These are phyloP conservation scores for Spizellomyces punctatus DNA, from an alignment of 192 early-diverging fungal genomes.

Conservation along the genomic window DNA sequence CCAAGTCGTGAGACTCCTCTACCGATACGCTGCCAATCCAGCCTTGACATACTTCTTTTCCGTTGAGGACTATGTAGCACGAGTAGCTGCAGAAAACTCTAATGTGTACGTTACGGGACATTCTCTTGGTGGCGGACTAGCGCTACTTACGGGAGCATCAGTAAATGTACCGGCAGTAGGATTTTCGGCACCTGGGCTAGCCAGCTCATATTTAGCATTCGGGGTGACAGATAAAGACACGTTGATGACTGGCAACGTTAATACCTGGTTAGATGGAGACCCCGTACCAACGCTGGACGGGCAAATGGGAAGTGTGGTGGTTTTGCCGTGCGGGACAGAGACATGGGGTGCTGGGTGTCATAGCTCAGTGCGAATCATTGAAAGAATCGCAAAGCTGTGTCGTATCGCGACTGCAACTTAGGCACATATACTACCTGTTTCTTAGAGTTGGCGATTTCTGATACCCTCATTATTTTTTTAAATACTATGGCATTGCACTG, in stretches of 20 bases:
- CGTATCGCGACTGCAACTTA: too few relatives aligned
- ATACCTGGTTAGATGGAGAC: slow-evolving; percentile 6
- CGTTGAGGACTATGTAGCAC: slow-evolving; percentile 6
- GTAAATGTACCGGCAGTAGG: background rate
- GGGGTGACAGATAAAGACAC: background rate
- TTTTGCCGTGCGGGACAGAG: slow-evolving; percentile 1
- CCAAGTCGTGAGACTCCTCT: slow-evolving; percentile 9
- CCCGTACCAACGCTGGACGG: background rate
- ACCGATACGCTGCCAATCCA: slow-evolving; percentile 17
- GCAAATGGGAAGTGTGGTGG: background rate
- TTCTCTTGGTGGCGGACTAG: slow-evolving; percentile 14
- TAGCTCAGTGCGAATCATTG: background rate
- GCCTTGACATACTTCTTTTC: slow-evolving; percentile 13
- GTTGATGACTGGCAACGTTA: background rate
- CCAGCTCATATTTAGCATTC: slow-evolving; percentile 2
- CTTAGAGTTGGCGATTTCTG: too few relatives aligned
- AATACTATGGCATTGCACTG: too few relatives aligned
- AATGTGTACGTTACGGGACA: slow-evolving; percentile 9
- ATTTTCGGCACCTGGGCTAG: slow-evolving; percentile 3
- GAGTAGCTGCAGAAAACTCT: background rate
- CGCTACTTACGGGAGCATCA: background rate
- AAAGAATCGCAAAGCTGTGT: too few relatives aligned
- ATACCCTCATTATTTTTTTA: too few relatives aligned
- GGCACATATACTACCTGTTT: too few relatives aligned
- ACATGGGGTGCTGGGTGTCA: background rate